These are phyloP conservation scores for Colletotrichum trifolii DNA, from an alignment of 2,329 filamentous ascomycete species.

Conservation along the genomic window DNA sequence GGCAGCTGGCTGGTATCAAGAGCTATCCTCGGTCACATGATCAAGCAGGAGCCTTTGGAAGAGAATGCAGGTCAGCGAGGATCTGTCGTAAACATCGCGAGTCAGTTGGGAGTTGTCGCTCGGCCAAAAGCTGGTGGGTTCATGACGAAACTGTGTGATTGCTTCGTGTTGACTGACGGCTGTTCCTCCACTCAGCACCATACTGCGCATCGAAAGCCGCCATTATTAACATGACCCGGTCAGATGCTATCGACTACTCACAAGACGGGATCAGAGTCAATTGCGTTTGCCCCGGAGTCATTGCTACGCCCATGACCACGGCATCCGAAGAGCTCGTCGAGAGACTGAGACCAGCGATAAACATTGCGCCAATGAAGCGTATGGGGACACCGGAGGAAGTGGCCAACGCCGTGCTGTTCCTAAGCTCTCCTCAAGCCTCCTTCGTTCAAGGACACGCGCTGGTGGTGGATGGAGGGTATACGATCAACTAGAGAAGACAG, in stretches of 20 bases:
- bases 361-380: constrained; percentile 61
- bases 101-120: constrained; percentile 62
- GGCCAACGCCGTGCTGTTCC: constrained; percentile 60
- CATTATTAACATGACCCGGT: constrained; percentile 66
- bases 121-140: constrained; percentile 56
- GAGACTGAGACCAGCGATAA: constrained; percentile 52
- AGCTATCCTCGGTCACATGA: constrained; percentile 57
- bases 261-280: constrained; percentile 55
- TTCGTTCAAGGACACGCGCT: constrained; percentile 64
- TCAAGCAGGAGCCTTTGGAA: constrained; percentile 54
- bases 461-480: constrained; percentile 65
- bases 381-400: constrained; percentile 63
- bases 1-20: constrained; percentile 60
- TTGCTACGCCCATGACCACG: constrained; percentile 59
- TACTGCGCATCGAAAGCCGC: constrained; percentile 70
- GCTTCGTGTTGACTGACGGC: no score
- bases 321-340: constrained; percentile 50
- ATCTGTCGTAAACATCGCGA: constrained; percentile 63
- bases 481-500: constrained; percentile 50
- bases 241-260: constrained; percentile 68
- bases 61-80: constrained; percentile 57
- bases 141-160: not conserved
- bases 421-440: constrained; percentile 59
- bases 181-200: constrained; percentile 50
- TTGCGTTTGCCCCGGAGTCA: constrained; percentile 75